Evolutionary conservation across 2,329 filamentous ascomycete species (phyloP).

Genomic region (Neonectria hederae): DNA sequence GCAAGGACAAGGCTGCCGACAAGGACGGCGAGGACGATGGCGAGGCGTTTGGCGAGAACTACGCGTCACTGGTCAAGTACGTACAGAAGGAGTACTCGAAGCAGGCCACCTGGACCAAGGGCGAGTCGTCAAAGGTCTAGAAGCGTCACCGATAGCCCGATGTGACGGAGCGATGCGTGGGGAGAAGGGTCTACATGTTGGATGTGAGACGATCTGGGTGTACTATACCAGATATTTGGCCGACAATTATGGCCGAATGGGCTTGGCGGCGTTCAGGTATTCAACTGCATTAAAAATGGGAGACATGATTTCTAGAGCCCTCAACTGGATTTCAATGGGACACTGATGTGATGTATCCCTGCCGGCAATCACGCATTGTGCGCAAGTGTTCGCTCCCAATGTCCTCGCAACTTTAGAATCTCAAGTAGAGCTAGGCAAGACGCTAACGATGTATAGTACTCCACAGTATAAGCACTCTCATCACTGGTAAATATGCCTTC

Average conservation of each 20-base stretch:
- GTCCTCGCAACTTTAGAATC: background rate
- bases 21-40: slow-evolving; percentile 59
- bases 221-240: slow-evolving; percentile 49
- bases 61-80: slow-evolving; percentile 72
- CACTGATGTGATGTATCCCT: background rate
- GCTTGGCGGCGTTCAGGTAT: slow-evolving; percentile 53
- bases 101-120: slow-evolving; percentile 62
- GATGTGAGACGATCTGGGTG: slow-evolving; percentile 47
- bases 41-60: slow-evolving; percentile 71
- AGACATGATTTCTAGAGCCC: slow-evolving; percentile 35
- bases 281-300: slow-evolving; percentile 43
- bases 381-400: background rate
- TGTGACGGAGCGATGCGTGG: slow-evolving; percentile 2
- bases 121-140: slow-evolving; percentile 46
- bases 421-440: too few relatives aligned
- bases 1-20: slow-evolving; percentile 56
- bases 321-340: background rate
- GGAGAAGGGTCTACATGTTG: slow-evolving; percentile 1
- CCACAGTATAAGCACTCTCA: too few relatives aligned
- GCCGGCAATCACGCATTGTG: background rate
- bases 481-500: too few relatives aligned
- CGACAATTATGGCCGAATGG: slow-evolving; percentile 43
- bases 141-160: background rate
- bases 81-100: slow-evolving; percentile 72
- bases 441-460: too few relatives aligned